Evolutionary conservation across 192 early-diverging fungal genomes (phyloP), one percentile per base, ranked within the genome.

Genomic region (Coemansia sp.): DNA sequence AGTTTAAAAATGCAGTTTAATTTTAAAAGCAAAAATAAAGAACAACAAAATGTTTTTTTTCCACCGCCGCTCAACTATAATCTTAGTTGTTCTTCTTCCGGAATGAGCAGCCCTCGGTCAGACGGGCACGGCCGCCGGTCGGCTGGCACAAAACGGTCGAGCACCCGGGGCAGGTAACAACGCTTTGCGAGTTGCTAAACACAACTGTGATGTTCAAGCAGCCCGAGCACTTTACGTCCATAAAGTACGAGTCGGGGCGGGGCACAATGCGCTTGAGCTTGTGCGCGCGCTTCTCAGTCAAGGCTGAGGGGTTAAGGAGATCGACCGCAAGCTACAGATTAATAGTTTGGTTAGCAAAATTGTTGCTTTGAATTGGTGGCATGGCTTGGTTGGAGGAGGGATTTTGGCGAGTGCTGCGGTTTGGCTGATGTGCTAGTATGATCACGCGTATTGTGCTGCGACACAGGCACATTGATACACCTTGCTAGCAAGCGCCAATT

Each of bases 101-200:
- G 89, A 90, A 91, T 15, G 90, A 92, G 85, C 88, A 91, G 66
- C 92, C 96, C 84, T 93, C 91, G 73, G 94, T 97, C 79, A 98
- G 88, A 64, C 94, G 92, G 75, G 94, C 95, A 82, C 91, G 91
- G 83, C 97, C 97, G 86, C 97, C 97, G 60, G 95, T 99, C 71
- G 97, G 97, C 84, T 98, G 95, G 86, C 93, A 96, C 73, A 99
- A 90, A 66, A 99, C 95, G 72, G 93, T 94, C 69, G 91, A 87
- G 88, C 97, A 99, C 65, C 90, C 89, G 65, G 88, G 83, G 90
- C 97, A 99, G 61, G 96, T 77, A 60, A 99, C 97, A 57, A 99
- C 97, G 69, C 94, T 95, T 84, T 99, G 95, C 77, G 95, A 95
- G 85, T 99, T 96, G 85, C 88, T 91, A 90, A 99, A 99, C 74